Base-by-base conservation (phyloP, 345 rosid genomes). In the Salix caprea region DNA sequence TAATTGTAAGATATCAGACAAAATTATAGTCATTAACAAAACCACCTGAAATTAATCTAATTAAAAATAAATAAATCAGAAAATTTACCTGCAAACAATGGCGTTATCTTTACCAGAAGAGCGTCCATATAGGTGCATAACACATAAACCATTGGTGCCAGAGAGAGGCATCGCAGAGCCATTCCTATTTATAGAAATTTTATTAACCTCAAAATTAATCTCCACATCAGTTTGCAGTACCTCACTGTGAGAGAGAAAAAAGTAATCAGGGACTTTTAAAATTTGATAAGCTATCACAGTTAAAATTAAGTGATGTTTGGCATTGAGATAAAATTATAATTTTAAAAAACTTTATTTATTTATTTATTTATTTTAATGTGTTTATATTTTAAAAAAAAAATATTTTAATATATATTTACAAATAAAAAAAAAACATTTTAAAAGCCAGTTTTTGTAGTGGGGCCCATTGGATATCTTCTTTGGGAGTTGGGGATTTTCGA, bases 121-220 rank as follows among this genome's bases (percentile, higher is more conserved):
- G 61, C 90, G 88, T 61, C 98, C 97, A 74, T 88, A 96, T 69
- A 96, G 92, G 71, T 87, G 84, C 92, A 94, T 88, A 30, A 92
- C 89, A 79, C 86, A 87, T 32, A 94, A 69, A 28, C 91, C 90
- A 83, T 88, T 88, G 5, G 89, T 78, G 75, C 98, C 97, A 14
- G 86, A 79, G 65, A 94, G 89, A 75, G 89, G 74, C 68, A 94
- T 34, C 66, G 98, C 97, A 56, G 98, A 90, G 80, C 97, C 94
- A 74, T 87, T 87, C 79, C 88, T 84, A 81, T 91, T 94, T 75
- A 94, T 90, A 67, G 97, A 88, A 78, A 96, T 88, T 88, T 85
- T 94, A 71, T 81, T 74, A 46, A 94, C 93, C 40, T 76, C 74
- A 83, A 87, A 91, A 9, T 80, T 74, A 74, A 91, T 78, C 82